These are phyloP conservation scores for Hysterangium stoloniferum DNA, from an alignment of 768 basidiomycete genomes.

Conservation along the genomic window DNA sequence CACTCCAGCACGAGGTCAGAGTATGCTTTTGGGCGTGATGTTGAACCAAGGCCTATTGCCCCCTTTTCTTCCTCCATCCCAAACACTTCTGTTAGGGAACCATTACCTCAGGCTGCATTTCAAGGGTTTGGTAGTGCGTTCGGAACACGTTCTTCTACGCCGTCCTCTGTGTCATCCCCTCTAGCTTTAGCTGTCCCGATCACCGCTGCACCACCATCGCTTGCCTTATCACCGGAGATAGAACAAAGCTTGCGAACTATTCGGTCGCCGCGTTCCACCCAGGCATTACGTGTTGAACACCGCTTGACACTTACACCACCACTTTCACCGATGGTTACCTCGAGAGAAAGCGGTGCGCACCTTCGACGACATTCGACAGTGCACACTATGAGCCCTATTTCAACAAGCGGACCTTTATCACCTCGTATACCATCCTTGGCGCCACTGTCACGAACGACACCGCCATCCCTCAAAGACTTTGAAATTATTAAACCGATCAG, in stretches of 20 bases:
- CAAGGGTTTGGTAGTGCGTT: slow-evolving; percentile 18
- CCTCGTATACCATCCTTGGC: slow-evolving; percentile 77
- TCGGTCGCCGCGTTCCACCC: slow-evolving; percentile 57
- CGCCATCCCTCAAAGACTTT: slow-evolving; percentile 96
- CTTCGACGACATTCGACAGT: slow-evolving; percentile 70
- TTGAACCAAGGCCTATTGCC: slow-evolving; percentile 64
- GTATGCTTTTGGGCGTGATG: slow-evolving; percentile 45
- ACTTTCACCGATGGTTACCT: slow-evolving; percentile 49
- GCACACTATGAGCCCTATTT: slow-evolving; percentile 49
- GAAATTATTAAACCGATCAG: slow-evolving; percentile 99
- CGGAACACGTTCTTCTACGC: slow-evolving; percentile 72
- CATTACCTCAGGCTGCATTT: slow-evolving; percentile 16
- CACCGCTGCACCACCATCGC: slow-evolving; percentile 51
- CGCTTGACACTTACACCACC: slow-evolving; percentile 68
- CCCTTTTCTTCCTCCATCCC: slow-evolving; percentile 34
- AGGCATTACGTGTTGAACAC: slow-evolving; percentile 51
- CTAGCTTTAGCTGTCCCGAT: slow-evolving; percentile 81
- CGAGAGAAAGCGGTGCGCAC: slow-evolving; percentile 39
- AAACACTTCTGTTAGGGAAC: not conserved
- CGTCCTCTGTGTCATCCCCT: slow-evolving; percentile 83
- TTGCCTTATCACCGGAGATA: slow-evolving; percentile 25
- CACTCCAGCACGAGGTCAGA: slow-evolving; percentile 59
- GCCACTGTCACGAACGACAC: slow-evolving; percentile 68
- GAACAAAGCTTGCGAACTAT: slow-evolving; percentile 38
- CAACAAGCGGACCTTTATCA: slow-evolving; percentile 54